Base-by-base conservation (phyloP, 2,329 filamentous ascomycete species). In the Fusarium duplospermum region DNA sequence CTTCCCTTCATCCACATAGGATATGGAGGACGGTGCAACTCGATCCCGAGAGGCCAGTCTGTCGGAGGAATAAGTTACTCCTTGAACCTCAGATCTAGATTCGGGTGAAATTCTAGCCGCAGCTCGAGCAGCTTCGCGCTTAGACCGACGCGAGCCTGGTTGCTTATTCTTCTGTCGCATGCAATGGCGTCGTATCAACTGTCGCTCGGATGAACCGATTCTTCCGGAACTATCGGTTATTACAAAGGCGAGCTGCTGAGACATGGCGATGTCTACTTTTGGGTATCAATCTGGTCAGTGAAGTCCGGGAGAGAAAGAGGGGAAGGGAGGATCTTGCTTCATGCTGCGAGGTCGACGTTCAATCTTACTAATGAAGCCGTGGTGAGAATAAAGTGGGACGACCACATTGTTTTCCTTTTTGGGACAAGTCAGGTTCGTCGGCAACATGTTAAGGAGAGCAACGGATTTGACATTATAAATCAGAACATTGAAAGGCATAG, bases 81-180 rank as follows among this genome's bases (percentile, higher is more conserved):
- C 18, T 31, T 35, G 50, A 8, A 3, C 11, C 11, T 35, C 11
- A 1, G 6, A 13, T 5, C 24, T 2, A 35, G 50, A 22, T 16
- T 35, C n/a, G 3, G 4, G 4, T 10, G 50, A 22, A 2, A 33
- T 6, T 35, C 6, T 11, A 2, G 27, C 29, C 20, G 18, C 18
- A 22, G n/a, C 50, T 20, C 56, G 56, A 40, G 56, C 56, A 38
- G 56, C 56, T 27, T 59, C 56, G 3, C 56, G 56, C 16, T 13
- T 59, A 22, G 56, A 59, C 3, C 56, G 18, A 13, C 56, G 35
- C 2, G 56, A 59, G 9, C 56, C 56, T 9, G 56, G 56, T 22
- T 59, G 56, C 56, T 59, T 59, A 14, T 59, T 59, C 56, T 59
- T 59, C 35, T 40, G 56, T 5, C 35, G 56, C 56, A 59, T 59